Evolutionary conservation across 2,329 filamentous ascomycete genomes (phyloP).

Genomic region (Aspergillus transmontanensis): DNA sequence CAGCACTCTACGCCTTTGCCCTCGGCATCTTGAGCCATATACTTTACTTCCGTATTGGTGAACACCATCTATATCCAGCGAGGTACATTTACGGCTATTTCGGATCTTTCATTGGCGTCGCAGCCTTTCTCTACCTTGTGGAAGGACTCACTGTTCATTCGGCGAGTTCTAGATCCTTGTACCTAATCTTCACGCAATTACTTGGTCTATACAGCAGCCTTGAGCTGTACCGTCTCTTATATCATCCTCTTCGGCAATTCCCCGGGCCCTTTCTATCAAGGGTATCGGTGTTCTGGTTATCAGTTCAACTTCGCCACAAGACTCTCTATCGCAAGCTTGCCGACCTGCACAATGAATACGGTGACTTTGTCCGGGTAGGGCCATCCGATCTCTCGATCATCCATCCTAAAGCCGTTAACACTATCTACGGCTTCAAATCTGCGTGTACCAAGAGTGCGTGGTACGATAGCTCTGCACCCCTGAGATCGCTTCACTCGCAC

Average conservation of each 20-base stretch:
- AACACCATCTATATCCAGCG: conserved; percentile 2
- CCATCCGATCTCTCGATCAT: not conserved
- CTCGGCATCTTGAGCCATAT: not conserved
- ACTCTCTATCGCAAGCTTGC: not conserved
- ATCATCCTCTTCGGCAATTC: not conserved
- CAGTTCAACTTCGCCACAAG: not conserved
- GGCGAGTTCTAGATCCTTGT: not conserved
- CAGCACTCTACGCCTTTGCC: not conserved
- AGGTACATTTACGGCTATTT: not conserved
- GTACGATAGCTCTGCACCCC: not conserved
- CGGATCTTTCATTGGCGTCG: not conserved
- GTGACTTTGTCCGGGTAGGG: conserved; percentile 1
- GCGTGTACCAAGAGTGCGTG: not conserved
- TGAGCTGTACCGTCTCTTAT: not conserved
- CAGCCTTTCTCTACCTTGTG: not conserved
- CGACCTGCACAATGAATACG: not conserved
- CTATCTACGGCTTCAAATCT: not conserved
- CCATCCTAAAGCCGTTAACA: not conserved
- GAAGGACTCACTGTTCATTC: not conserved
- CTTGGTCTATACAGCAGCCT: conserved; percentile 2
- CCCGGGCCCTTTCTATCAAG: not conserved
- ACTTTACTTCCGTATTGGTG: not conserved
- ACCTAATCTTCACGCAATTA: not conserved
- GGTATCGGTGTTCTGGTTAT: not conserved
- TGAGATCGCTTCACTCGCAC: not conserved